Base-by-base conservation (phyloP, 2,329 filamentous ascomycete genomes). In the Colletotrichum acutatum region DNA sequence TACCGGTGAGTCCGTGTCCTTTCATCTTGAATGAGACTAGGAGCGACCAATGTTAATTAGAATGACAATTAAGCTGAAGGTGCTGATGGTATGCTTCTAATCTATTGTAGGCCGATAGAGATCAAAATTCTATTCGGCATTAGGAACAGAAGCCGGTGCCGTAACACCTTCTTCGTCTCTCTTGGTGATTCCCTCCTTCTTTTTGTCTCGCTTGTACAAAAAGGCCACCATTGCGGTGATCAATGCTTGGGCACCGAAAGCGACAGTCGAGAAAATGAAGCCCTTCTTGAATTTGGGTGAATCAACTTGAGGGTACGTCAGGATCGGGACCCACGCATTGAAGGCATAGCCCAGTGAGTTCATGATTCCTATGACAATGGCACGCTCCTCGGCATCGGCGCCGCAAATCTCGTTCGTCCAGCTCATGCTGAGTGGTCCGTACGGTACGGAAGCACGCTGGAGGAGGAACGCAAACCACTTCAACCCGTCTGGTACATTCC, bases 291-390 rank as follows among this genome's bases (percentile, higher is more conserved):
- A 87, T 2, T 80, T 74, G 1, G 85, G 85, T 0, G 81, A 81
- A 70, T 87, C 84, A 3, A 84, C 81, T 0, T 85, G 86, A 0
- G 80, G 81, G 74, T 89, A 91, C 0, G 86, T 84, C 14, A 90
- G 76, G 2, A 90, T 75, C 4, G 85, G 86, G 3, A 87, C 90
- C 88, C 88, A 91, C 0, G 86, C 88, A 87, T 90, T 0, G 87
- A 87, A 0, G 85, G 89, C 76, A 89, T 71, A 74, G 0, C 68
- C 68, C 14, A 74, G 7, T 0, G 67, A 72, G 37, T 74, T 74
- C 71, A 74, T 74, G 19, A 72, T 72, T 5, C 71, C 71, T 2
- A 72, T 74, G 4, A 74, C 71, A 19, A 74, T 74, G 16, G 71
- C 68, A 3, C 71, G 57, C 26, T 74, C 71, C 3, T 74, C 71